Base-by-base conservation (phyloP, 2,329 filamentous ascomycete genomes). In the Sclerotinia nivalis region DNA sequence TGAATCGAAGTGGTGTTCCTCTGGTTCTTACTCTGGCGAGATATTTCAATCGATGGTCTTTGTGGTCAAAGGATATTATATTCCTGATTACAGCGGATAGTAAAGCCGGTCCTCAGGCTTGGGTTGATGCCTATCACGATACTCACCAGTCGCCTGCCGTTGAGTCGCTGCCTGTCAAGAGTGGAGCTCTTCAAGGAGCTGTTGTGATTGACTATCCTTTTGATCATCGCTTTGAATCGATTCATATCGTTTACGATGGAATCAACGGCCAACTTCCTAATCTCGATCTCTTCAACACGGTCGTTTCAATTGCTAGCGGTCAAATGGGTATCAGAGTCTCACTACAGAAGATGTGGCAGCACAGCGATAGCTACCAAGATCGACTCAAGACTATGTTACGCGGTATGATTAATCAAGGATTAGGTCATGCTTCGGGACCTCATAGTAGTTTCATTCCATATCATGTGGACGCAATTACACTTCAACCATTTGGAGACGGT, bases 41-140 rank as follows among this genome's bases (percentile, higher is more conserved):
- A 74, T 99, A 99, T 81, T 98, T 99, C 83, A 97, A 96, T 81
- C 88, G 92, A 75, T 99, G 96, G 96, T 97, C 93, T 67, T 85
- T 99, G 40, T 99, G 96, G 96, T 97, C 94, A 71, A 99, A 99
- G 81, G 96, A 99, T 79, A 97, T 99, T 74, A 95, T 99, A 70
- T 89, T 99, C 75, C 82, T 99, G 8, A 86, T 99, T 60, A 90
- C 96, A 0, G 90, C 92, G 0, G 96, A 99, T 80, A 97, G 93
- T 79, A 91, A 90, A 71, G 91, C 92, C 15, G 96, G 95, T 0
- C 93, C 93, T 0, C 94, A 98, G 79, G 96, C 96, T 34, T 99
- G 96, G 96, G 93, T 97, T 12, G 94, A 97, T 78, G 96, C 96
- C 1, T 99, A 99, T 80, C 96, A 99, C 80, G 93, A 97, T 79